Base-by-base conservation (phyloP, 1,284 basidiomycete species). In the Cutaneotrichosporon spelunceum region DNA sequence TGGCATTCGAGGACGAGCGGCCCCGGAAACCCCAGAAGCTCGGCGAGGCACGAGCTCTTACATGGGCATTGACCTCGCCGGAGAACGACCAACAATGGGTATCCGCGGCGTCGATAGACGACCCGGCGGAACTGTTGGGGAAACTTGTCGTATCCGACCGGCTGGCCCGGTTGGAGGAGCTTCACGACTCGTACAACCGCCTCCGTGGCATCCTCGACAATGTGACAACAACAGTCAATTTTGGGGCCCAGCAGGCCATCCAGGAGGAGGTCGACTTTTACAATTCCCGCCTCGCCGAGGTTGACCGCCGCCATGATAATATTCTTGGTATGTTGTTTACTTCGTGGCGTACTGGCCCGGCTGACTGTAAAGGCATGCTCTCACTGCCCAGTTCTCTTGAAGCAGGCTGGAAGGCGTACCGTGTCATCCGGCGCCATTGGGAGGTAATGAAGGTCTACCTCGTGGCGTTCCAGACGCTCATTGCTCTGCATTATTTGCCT, bases 401-500 rank as follows among this genome's bases (percentile, higher is more conserved):
- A 26, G 56, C 66, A 4, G 74, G 69, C 7, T 75, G 71, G 67
- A 14, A 63, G 21, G 55, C 65, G 10, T 74, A 78, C 56, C 72
- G 76, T n/a, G 55, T 57, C 3, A 64, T 76, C 33, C 68, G 74
- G 27, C 60, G 69, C 0, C 65, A 68, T 11, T 74, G 69, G 63
- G 74, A 75, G 48, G 57, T 64, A 16, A 68, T 63, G 63, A 73
- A 72, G 54, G 52, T 70, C 16, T 65, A 68, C 53, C 66, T 70
- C 7, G 56, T 53, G 3, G 74, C 70, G 10, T 62, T 76, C 10
- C 71, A 72, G 26, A 62, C 56, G 42, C 61, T 76, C 33, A 70
- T 75, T 33, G 71, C 75, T 1, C 68, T 72, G 2, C 68, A 70
- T 34, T 78, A 66, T 49, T 64, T 76, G 14, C 71, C 74, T 1